Base-by-base conservation (phyloP, 1,139 yeast genomes). In the Sugiyamaella novakii region DNA sequence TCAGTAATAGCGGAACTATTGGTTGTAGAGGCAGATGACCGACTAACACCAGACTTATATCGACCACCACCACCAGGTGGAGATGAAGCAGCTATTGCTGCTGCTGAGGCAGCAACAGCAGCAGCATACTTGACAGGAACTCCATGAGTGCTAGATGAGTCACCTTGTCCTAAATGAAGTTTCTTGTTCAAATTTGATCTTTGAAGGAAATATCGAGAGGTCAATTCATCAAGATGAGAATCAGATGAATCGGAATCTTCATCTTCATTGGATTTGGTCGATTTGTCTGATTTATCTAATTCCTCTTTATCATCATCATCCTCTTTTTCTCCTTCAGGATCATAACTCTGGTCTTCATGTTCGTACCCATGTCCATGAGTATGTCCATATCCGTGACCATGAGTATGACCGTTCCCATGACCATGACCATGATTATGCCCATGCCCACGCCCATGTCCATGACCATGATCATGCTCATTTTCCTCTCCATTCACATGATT, bases 181-280 rank as follows among this genome's bases (percentile, higher is more conserved):
- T 46, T 46, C 30, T 46, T 46, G 24, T 39, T 38, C 24, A 46
- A 14, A 33, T 46, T 46, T 14, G 43, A 31, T 21, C 49, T 15
- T 22, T 46, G 49, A 6, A 46, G 35, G 28, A 46, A 46, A 35
- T 46, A 46, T 12, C 49, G 45, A 4, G 49, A 46, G 2, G 49
- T 46, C 30, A 46, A 19, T 17, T 40, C 38, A 33, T 46, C 44
- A 14, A 46, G 35, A 38, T 45, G 31, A 17, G 46, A 43, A 30
- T 40, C 44, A 11, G 35, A 29, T 5, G 36, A 29, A 33, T 33
- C 46, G 7, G 38, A 34, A 10, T 42, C 46, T 2, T 36, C 42
- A 12, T 36, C 29, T 8, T 25, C 36, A 27, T 35, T 22, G 18
- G n/a, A 22, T 29, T 40, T 42, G 10, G 18, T 34, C 12, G 17